Conservation (phyloP, 129 eudicot genomes). For the Flaveria ramosissima region DNA sequence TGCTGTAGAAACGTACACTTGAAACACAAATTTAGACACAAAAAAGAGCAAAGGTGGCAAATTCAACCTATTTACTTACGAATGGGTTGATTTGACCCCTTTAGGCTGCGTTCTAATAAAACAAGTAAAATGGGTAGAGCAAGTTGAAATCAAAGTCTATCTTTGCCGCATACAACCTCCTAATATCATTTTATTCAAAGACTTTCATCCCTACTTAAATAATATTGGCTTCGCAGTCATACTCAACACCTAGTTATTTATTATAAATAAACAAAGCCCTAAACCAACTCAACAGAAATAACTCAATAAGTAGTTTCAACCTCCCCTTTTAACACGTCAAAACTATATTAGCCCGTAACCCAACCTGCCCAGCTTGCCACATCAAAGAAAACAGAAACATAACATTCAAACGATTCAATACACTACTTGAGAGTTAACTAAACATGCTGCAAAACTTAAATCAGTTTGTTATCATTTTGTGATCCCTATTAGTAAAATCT, state of each 20-base stretch:
- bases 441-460: neutral
- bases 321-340: neutral
- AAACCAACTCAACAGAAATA: neutral
- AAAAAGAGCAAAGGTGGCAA: neutral
- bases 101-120: neutral
- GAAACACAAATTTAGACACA: neutral
- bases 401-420: neutral
- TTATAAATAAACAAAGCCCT: neutral
- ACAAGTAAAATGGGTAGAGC: neutral
- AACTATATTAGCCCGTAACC: neutral
- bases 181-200: neutral
- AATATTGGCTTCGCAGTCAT: neutral
- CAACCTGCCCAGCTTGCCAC: neutral
- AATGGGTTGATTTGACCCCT: neutral
- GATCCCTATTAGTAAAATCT: too few species aligned
- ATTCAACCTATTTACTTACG: neutral
- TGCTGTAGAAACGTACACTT: neutral
- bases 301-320: neutral
- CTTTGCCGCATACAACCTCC: neutral
- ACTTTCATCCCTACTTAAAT: neutral
- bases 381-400: neutral
- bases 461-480: neutral
- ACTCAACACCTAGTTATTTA: neutral
- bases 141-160: neutral
- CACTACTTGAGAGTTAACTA: neutral